Percentiles rank a stretch among this genome's conserved stretches.
Evolutionary conservation across 2,329 filamentous ascomycete species (phyloP).

Genomic region (Ascochyta lentis): DNA sequence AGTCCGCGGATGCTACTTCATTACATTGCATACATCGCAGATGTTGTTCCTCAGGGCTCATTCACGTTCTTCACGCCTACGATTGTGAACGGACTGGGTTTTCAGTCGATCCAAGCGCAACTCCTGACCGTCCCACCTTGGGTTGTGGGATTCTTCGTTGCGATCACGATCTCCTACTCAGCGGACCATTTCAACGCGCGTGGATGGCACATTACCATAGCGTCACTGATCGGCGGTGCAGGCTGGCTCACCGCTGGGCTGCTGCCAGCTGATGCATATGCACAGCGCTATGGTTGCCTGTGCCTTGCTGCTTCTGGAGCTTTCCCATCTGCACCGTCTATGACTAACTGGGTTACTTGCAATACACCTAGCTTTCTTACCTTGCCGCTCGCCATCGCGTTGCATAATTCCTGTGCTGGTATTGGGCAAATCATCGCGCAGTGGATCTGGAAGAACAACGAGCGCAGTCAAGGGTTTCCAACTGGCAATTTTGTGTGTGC

Average conservation of each 20-base stretch:
- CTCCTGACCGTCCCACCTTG: slow-evolving; percentile 51
- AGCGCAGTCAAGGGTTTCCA: slow-evolving; percentile 43
- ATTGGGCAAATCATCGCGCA: slow-evolving; percentile 50
- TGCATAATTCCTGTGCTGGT: slow-evolving; percentile 49
- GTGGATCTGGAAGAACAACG: slow-evolving; percentile 49
- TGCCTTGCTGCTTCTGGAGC: slow-evolving; percentile 49
- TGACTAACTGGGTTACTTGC: slow-evolving; percentile 51
- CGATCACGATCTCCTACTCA: slow-evolving; percentile 33
- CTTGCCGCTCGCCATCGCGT: slow-evolving; percentile 48
- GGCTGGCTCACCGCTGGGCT: slow-evolving; percentile 45
- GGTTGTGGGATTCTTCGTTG: slow-evolving; percentile 43
- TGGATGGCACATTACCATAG: slow-evolving; percentile 29
- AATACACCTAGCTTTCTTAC: slow-evolving; percentile 49
- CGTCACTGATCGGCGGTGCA: slow-evolving; percentile 37
- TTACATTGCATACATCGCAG: slow-evolving; percentile 37
- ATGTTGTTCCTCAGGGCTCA: slow-evolving; percentile 40
- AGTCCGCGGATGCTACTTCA: slow-evolving; percentile 50
- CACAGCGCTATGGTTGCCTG: slow-evolving; percentile 46
- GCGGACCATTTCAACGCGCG: slow-evolving; percentile 28
- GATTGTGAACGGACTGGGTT: slow-evolving; percentile 54
- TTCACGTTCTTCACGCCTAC: slow-evolving; percentile 54
- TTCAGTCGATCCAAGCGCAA: slow-evolving; percentile 50
- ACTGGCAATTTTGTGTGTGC: slow-evolving; percentile 53
- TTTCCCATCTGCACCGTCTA: slow-evolving; percentile 46
- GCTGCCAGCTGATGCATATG: slow-evolving; percentile 31